Evolutionary conservation across 371 early-diverging fungal species (phyloP).

Genomic region (Sanchytrium tribonematis): DNA sequence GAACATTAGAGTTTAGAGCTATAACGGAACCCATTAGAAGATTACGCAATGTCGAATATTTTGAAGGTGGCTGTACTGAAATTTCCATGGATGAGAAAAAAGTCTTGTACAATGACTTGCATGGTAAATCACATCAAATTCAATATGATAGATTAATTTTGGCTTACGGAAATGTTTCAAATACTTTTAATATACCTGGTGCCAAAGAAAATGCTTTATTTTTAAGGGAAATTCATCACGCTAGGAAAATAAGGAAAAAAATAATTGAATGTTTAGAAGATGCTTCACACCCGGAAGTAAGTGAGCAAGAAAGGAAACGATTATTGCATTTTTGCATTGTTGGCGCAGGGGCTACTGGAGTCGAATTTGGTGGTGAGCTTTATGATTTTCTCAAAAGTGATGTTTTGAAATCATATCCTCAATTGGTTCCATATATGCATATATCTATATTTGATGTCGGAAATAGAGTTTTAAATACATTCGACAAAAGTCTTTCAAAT

Average conservation of each 20-base stretch:
- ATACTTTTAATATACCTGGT: conserved; percentile 51
- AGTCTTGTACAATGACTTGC: neutral
- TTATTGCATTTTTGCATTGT: conserved; percentile 48
- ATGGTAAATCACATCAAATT: neutral
- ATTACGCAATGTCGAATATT: neutral
- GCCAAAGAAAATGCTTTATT: conserved; percentile 51
- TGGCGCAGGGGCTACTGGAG: conserved; percentile 83
- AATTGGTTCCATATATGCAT: conserved; percentile 11
- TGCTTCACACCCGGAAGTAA: conserved; percentile 49
- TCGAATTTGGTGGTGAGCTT: conserved; percentile 72
- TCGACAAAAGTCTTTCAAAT: conserved; percentile 33
- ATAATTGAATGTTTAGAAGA: conserved; percentile 69
- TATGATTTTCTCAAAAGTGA: conserved; percentile 58
- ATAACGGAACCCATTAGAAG: conserved; percentile 2
- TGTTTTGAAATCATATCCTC: conserved; percentile 10
- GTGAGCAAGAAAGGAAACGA: conserved; percentile 39
- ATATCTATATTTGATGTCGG: conserved; percentile 43
- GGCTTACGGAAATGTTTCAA: conserved; percentile 43
- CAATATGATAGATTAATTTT: conserved; percentile 46
- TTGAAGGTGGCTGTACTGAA: neutral
- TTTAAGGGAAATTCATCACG: conserved; percentile 54
- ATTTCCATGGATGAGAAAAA: neutral
- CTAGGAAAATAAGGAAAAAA: conserved; percentile 50
- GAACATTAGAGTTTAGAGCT: conserved; percentile 44
- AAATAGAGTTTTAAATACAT: conserved; percentile 43